Conservation (phyloP, 78 protist genomes). For the Polysphondylium violaceum region DNA sequence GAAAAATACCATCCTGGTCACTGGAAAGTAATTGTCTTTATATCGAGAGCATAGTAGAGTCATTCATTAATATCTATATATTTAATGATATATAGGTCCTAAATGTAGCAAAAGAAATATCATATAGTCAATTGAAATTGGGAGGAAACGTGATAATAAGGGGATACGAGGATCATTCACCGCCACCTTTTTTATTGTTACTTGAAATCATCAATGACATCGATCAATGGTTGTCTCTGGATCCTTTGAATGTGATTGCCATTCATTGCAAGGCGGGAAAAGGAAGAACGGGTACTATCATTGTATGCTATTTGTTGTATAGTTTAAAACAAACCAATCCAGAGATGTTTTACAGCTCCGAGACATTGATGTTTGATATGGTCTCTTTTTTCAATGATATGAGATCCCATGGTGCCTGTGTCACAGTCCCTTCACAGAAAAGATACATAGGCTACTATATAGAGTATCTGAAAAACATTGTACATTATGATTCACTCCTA, state of each 20-base stretch:
- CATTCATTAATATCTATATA: background rate
- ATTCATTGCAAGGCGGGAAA: conserved; percentile 77
- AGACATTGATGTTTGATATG: conserved; percentile 8
- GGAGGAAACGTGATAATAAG: conserved; percentile 37
- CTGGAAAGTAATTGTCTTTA: conserved; percentile 36
- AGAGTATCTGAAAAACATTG: background rate
- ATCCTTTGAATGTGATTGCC: conserved; percentile 49
- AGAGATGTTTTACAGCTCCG: conserved; percentile 42
- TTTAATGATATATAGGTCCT: conserved; percentile 24
- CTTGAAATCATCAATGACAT: conserved; percentile 20
- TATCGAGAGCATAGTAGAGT: background rate
- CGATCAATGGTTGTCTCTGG: conserved; percentile 11
- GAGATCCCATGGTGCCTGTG: conserved; percentile 41
- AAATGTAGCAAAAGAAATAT: conserved; percentile 72
- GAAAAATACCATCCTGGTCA: conserved; percentile 65
- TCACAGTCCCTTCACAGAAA: conserved; percentile 66
- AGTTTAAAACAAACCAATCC: background rate
- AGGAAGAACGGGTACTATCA: conserved; percentile 72
- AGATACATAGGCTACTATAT: conserved; percentile 69
- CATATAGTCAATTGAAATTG: conserved; percentile 29
- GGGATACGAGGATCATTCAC: conserved; percentile 72
- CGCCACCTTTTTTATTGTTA: conserved; percentile 64
- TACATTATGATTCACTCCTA: background rate
- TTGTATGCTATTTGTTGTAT: conserved; percentile 15
- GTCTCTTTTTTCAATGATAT: conserved; percentile 22